These are phyloP conservation scores for Glycine soja DNA, from an alignment of 306 rosid species.

Conservation along the genomic window DNA sequence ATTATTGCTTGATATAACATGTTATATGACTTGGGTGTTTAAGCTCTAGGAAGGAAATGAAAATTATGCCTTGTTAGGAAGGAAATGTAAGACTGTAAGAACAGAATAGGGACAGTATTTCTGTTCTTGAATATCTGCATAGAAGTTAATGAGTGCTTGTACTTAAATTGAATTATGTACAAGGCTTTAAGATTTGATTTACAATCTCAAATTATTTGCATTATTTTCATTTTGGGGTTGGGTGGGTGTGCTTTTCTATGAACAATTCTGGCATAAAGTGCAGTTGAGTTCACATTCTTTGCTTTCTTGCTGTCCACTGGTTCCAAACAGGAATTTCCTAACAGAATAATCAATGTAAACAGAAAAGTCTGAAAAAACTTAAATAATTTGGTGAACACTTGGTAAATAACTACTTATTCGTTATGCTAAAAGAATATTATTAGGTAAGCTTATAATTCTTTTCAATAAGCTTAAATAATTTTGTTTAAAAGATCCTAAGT, in stretches of 20 bases:
- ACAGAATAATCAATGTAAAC: not conserved
- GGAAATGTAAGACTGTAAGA: conserved; percentile 19
- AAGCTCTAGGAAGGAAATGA: not conserved
- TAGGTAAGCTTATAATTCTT: no score
- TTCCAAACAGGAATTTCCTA: conserved; percentile 7
- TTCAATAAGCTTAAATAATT: no score
- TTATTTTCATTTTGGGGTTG: conserved; percentile 15
- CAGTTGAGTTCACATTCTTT: not conserved
- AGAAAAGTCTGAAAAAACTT: not conserved
- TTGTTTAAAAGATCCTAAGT: no score
- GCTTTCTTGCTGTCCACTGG: not conserved
- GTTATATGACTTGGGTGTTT: no score
- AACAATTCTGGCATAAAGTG: not conserved
- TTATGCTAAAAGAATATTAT: no score
- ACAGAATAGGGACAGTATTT: conserved; percentile 3
- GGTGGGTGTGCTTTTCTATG: not conserved
- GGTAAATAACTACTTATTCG: no score
- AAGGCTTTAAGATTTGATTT: conserved; percentile 25
- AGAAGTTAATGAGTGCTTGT: conserved; percentile 31
- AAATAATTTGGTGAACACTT: no score
- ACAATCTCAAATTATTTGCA: not conserved
- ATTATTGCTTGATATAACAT: not conserved
- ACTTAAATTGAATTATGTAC: conserved; percentile 21
- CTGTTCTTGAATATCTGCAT: conserved; percentile 17
- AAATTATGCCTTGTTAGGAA: conserved; percentile 25